Evolutionary conservation across 495 filamentous ascomycete genomes (phyloP), one percentile per base, ranked within the genome.

Genomic region (Margaritispora aquatica): DNA sequence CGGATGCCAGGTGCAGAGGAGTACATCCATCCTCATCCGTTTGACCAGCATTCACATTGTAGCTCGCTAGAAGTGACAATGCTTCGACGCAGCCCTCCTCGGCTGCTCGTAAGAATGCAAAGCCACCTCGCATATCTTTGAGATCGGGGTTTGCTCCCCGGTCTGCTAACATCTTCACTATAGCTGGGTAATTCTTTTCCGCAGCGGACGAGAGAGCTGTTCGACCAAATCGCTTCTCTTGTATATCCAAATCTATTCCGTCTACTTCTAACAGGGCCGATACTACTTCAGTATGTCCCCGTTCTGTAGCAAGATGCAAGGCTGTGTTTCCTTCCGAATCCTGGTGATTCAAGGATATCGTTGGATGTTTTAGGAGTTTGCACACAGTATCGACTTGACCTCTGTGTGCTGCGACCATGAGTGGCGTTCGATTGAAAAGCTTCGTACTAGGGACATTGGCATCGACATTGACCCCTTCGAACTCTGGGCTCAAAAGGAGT

Each of bases 1-100:
- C 29, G 11, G 59, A 48, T 20, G 67, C 67, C 17, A 55, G 51
- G 17, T 69, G 67, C 26, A 67, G 26, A n/a, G 67, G 50, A 10
- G 38, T 58, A 2, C 62, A 56, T 15, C 57, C 57, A 23, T 55
- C 26, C n/a, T 65, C 60, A 36, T 69, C 67, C 7, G 41, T 21
- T 22, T 46, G 55, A 23, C 10, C 8, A 1, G 57, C 23, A 48
- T 69, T 57, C 10, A 63, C 24, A 1, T 20, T 23, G 23, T 34
- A 53, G 10, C 49, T 26, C n/a, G 62, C n/a, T 23, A 68, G 31
- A n/a, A n/a, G 15, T 51, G 29, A 9, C 9, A 63, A 9, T 0
- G 54, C 55, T 8, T 60, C 29, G 1, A 51, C 9, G 44, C 27
- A 29, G 29, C 65, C 63, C 19, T 44, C 44, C 47, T 68, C 59